Percentiles rank a stretch among this genome's conserved stretches.
These are phyloP conservation scores for Populus hybrid DNA, from an alignment of 441 rosid species.

Conservation along the genomic window DNA sequence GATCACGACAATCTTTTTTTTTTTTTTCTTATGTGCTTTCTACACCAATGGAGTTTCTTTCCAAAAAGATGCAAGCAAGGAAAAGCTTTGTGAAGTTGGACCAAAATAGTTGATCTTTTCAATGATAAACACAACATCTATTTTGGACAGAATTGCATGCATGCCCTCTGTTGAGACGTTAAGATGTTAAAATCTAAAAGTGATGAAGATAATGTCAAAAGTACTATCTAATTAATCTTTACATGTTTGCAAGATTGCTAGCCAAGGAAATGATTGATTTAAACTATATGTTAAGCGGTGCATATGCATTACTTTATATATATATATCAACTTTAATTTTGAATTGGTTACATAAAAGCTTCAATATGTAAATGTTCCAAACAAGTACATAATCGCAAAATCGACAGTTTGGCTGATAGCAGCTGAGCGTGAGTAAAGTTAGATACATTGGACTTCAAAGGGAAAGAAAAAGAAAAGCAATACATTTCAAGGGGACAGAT, in stretches of 20 bases:
- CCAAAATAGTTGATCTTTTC: neutral
- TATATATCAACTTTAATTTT: neutral
- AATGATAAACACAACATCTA: neutral
- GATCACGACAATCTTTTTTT: neutral
- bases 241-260: neutral
- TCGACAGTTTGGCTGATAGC: neutral
- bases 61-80: neutral
- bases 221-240: neutral
- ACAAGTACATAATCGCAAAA: neutral
- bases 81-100: neutral
- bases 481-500: neutral
- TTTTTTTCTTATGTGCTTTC: neutral
- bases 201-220: neutral
- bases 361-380: neutral
- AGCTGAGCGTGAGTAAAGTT: neutral
- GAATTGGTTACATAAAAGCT: too few relatives aligned
- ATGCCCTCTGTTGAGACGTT: neutral
- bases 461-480: neutral
- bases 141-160: neutral
- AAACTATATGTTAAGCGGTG: neutral
- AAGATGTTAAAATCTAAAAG: neutral
- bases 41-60: conserved; percentile 1
- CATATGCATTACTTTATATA: neutral
- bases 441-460: neutral
- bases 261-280: neutral